Conservation (phyloP, 148 eudicot genomes). For the Diospyros kaki region DNA sequence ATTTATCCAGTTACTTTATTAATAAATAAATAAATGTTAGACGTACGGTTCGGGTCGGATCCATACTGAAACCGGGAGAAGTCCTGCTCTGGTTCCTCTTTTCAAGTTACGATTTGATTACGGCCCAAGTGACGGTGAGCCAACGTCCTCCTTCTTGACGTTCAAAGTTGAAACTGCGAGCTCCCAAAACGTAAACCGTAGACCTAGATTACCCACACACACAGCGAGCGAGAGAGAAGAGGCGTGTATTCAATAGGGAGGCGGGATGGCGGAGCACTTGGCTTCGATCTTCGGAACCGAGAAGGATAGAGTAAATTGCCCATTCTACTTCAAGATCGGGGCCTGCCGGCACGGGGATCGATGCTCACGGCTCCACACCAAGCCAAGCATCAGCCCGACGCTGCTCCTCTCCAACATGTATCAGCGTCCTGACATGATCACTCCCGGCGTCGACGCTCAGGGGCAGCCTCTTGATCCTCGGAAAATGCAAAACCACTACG, state of each 20-base stretch:
- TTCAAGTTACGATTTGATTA: too few relatives aligned
- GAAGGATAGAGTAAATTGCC: slow-evolving; percentile 90
- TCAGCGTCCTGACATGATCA: slow-evolving; percentile 78
- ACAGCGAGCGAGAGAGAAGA: too few relatives aligned
- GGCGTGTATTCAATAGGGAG: neutral
- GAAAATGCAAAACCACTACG: slow-evolving; percentile 70
- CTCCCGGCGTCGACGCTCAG: slow-evolving; percentile 83
- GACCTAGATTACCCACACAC: too few relatives aligned
- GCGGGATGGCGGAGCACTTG: slow-evolving; percentile 67
- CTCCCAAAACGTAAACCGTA: too few relatives aligned
- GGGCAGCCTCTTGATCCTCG: slow-evolving; percentile 73
- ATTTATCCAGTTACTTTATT: too few relatives aligned
- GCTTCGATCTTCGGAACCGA: slow-evolving; percentile 90
- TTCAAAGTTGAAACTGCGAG: too few relatives aligned
- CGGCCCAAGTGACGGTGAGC: too few relatives aligned
- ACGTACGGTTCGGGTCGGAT: too few relatives aligned
- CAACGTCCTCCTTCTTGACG: too few relatives aligned
- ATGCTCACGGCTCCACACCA: slow-evolving; percentile 75
- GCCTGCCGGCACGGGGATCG: slow-evolving; percentile 85
- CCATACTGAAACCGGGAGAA: too few relatives aligned
- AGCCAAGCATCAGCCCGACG: slow-evolving; percentile 75
- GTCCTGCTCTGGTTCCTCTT: too few relatives aligned
- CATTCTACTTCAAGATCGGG: slow-evolving; percentile 87
- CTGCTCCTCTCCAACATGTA: slow-evolving; percentile 78
- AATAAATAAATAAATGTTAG: too few relatives aligned